Conservation (phyloP, 805 yeast species). For the Hyphopichia homilentoma region DNA sequence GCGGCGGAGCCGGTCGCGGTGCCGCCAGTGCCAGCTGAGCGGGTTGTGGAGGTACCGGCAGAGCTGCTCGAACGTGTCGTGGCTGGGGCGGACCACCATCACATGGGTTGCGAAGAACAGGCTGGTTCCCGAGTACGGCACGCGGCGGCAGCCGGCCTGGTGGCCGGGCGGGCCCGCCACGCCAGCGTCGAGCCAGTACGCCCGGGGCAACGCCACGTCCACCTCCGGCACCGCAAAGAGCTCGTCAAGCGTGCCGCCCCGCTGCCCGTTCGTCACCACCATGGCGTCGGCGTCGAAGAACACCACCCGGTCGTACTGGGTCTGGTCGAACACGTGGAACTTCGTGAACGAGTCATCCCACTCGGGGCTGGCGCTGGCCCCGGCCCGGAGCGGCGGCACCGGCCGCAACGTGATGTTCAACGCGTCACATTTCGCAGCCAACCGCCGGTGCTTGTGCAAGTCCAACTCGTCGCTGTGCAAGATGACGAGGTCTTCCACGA, state of each 20-base stretch:
- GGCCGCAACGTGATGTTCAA: slow-evolving; percentile 22
- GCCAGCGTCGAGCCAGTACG: slow-evolving; percentile 29
- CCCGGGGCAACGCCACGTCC: slow-evolving; percentile 29
- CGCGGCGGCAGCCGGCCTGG: no score
- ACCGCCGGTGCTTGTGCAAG: slow-evolving; percentile 5
- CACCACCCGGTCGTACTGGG: slow-evolving; percentile 49
- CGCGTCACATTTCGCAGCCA: slow-evolving; percentile 11
- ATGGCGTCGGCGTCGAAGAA: slow-evolving; percentile 59
- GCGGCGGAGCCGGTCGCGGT: slow-evolving; percentile 16
- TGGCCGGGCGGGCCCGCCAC: slow-evolving; percentile 13
- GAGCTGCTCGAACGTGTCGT: slow-evolving; percentile 17
- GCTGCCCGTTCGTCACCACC: slow-evolving; percentile 20
- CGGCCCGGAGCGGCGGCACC: slow-evolving; percentile 14
- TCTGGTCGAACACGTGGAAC: slow-evolving; percentile 46
- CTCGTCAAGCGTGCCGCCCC: slow-evolving; percentile 23
- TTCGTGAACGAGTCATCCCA: slow-evolving; percentile 58
- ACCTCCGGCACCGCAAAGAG: slow-evolving; percentile 25
- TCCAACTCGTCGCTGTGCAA: slow-evolving; percentile 26
- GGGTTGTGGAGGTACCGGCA: slow-evolving; percentile 23
- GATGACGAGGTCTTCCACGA: slow-evolving; percentile 46
- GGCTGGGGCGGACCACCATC: slow-evolving; percentile 58
- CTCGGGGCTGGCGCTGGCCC: slow-evolving; percentile 15
- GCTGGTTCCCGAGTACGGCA: slow-evolving; percentile 22
- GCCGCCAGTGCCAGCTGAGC: slow-evolving; percentile 22
- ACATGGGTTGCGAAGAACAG: slow-evolving; percentile 43